Base-by-base conservation (phyloP, 1,139 yeast genomes). In the Taphrina confusa region DNA sequence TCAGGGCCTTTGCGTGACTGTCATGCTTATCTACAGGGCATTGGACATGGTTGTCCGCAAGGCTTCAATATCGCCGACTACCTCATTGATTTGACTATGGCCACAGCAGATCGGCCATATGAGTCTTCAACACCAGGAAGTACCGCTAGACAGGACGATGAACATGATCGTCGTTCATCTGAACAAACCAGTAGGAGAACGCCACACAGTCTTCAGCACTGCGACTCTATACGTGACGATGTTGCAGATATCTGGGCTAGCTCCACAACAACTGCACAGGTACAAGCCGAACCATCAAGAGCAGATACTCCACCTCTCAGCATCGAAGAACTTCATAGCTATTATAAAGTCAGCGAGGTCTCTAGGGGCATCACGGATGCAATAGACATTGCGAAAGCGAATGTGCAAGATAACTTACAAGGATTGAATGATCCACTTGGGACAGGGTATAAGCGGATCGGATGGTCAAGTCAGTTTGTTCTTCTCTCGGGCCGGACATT, bases 1-100 rank as follows among this genome's bases (percentile, higher is more conserved):
- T 87, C 96, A 0, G 98, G 98, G 14, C 67, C 71, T 1, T 71
- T 70, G 22, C 52, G 58, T 0, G 69, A 68, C 12, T 87, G 84
- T 20, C 80, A 82, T 66, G 87, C 85, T 62, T 90, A 86, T 71
- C 87, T 92, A 70, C 78, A 82, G 4, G 81, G 78, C 49, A 80
- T 84, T 67, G 97, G 97, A 0, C 87, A 82, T 72, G 75, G 77
- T 54, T 89, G 97, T 72, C 98, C 98, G 1, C 72, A 79, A 37
- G 96, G 96, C 36, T 91, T 88, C 72, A 92, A 92, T 69, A 82
- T 92, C 67, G 98, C 97, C 1, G 98, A 92, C 70, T 92, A 84
- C 68, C 77, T 92, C 71, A 87, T 92, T 65, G 98, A 92, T 71
- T 80, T 92, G 37, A 90, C 97, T 0, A 88, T 90, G 71, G 84